Evolutionary conservation across 176 grass and related monocot genomes (phyloP).

Genomic region (Microstegium vimineum): DNA sequence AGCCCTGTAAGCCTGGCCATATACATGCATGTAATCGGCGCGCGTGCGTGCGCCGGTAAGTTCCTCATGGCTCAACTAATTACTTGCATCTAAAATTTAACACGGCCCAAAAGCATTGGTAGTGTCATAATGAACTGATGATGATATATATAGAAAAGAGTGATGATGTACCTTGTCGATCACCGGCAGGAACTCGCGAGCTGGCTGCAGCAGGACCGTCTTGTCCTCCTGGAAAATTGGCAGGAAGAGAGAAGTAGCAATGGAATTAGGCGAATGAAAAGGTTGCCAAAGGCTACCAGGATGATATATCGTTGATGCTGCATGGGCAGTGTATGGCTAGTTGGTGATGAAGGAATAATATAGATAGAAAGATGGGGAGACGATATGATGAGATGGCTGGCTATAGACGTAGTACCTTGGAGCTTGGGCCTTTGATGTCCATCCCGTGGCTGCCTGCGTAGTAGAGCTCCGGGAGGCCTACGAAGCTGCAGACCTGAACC

Average conservation of each 20-base stretch:
- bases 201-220: slow-evolving; percentile 62
- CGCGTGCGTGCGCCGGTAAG: neutral
- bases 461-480: slow-evolving; percentile 76
- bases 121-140: neutral
- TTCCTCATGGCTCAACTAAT: slow-evolving; percentile 38
- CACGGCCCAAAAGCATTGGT: neutral
- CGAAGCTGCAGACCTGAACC: slow-evolving; percentile 56
- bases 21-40: neutral
- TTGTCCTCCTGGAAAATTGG: slow-evolving; percentile 16
- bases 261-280: slow-evolving; percentile 9
- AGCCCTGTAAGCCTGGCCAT: slow-evolving; percentile 49
- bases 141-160: neutral
- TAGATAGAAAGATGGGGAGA: neutral
- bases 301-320: neutral
- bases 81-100: neutral
- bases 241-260: neutral
- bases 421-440: slow-evolving; percentile 87
- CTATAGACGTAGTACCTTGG: slow-evolving; percentile 44
- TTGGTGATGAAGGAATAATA: neutral
- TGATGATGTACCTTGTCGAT: slow-evolving; percentile 52
- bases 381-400: neutral
- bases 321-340: neutral
- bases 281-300: neutral
- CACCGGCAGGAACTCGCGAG: slow-evolving; percentile 86
- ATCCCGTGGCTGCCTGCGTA: slow-evolving; percentile 98